Base-by-base conservation (phyloP, 306 rosid species). In the Cicer bijugum region DNA sequence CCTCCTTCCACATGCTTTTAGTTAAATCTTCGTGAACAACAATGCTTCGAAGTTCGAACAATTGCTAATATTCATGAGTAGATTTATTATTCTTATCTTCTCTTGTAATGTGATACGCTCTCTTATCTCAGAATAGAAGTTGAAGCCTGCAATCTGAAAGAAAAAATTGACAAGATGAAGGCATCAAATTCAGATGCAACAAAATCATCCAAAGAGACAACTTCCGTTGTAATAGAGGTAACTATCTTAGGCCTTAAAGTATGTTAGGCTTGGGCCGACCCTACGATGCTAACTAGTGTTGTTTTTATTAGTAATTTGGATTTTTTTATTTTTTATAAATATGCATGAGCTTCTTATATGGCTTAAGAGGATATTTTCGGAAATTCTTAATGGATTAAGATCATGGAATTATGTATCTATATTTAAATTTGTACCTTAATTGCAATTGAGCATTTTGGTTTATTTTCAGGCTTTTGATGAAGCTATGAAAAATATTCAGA, bases 41-140 rank as follows among this genome's bases (percentile, higher is more conserved):
- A 19, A 44, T 84, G 67, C 53, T 44, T 67, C 20, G 50, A 62
- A 56, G 74, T 44, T 67, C 20, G 50, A 62, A 56, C 76, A 33
- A 46, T 12, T 45, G 51, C 51, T 40, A 78, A 35, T 44, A 62
- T 39, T 78, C 17, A 9, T 33, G 58, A 60, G 38, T 69, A 12
- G 59, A 20, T 20, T 5, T 53, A 28, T 40, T 74, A 19, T 67
- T 53, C 62, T 39, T 78, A 76, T 68, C 44, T 74, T 53, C 48
- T 61, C 68, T 43, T 51, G 70, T 78, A 67, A 67, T 73, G 79
- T 76, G 71, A 85, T 66, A 39, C 73, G 58, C 70, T 84, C 56
- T 69, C 55, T 77, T 80, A 66, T 85, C 84, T 75, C 98, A 93
- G 98, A 86, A 82, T 93, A 86, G 97, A 91, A 82, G 93, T 86